Base-by-base conservation (phyloP, 257 asterid genomes). In the Jacaranda mimosifolia region DNA sequence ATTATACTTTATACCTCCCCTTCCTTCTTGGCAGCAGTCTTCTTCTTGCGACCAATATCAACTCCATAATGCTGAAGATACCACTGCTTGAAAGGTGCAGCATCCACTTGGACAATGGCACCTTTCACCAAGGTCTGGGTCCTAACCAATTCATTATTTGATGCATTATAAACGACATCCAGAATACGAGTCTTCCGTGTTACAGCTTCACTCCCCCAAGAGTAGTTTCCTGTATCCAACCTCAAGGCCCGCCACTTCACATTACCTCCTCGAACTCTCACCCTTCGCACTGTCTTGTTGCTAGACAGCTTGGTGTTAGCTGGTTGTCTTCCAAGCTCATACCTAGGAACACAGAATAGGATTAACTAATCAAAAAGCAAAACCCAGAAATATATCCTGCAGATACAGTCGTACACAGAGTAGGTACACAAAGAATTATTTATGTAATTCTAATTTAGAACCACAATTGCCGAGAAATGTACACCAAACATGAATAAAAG, bases 241-340 rank as follows among this genome's bases (percentile, higher is more conserved):
- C 94, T 86, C 82, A 90, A 75, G 4, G 94, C 94, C 36, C 92
- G 83, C 94, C 94, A 89, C 82, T 89, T 89, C 77, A 89, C 94
- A 75, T 89, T 89, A n/a, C 94, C 94, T 52, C 94, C 94, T 4
- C 92, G 86, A 49, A 89, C 94, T 72, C 94, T 82, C n/a, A 90
- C 86, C 75, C 95, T 77, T 0, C 95, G 81, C 21, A 92, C 94
- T 0, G 92, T 89, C 86, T 92, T 92, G 91, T 88, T 88, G 81
- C 91, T 49, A 3, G 97, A 88, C 73, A 92, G 52, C 85, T 92
- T 92, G 1, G 96, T 92, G 75, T 86, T 92, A 11, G 93, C 96
- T 6, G 97, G 93, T 46, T 92, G 97, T 58, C 97, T 88, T 14
- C 97, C 97, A 14, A 91, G 97, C 89, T 90, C 97, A 63, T 92